Evolutionary conservation across 306 rosid species (phyloP), one percentile per base, ranked within the genome.

Genomic region (Pyrus communis): DNA sequence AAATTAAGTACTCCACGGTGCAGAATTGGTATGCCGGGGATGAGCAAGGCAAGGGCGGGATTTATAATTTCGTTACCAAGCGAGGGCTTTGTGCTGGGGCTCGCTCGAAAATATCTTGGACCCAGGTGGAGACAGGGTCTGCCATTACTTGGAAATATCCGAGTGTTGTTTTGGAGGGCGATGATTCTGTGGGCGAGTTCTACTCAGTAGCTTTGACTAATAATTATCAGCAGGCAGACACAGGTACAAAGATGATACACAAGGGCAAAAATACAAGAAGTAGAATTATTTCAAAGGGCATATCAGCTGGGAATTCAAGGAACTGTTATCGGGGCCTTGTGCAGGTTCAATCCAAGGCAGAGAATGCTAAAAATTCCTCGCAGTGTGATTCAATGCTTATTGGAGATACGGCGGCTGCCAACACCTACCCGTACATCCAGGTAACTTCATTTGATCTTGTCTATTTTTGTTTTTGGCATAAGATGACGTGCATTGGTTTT

Each of bases 361-460:
- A 93, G 46, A 89, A 91, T 88, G 97, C 98, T 63, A 76, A 87
- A 63, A 93, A 91, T 81, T 91, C 93, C 40, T 91, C 98, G 4
- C 97, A 93, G 76, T 93, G 98, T 71, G 98, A 93, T 82, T 93
- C 98, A 13, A 91, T 93, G 97, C 98, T 93, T 63, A 93, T 93
- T 73, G 98, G 98, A 40, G 98, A 93, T 73, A 82, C 12, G 18
- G 98, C 96, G 8, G 98, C 96, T 22, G 97, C 98, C 70, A 93
- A 93, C 84, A 93, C 98, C 13, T 93, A 93, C 75, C 98, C 97
- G 3, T 91, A 89, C 71, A 91, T 93, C 63, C 96, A 91, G 97
- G 98, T 91, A 87, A 31, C 69, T 46, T 63, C 1, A 59, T 49
- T 25, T 65, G 25, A 35, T 76, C 30, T 59, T 49, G 15, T 51